phyloP scores from a whole-genome alignment of 1,284 basidiomycete species.

The Trametes sp. region DNA sequence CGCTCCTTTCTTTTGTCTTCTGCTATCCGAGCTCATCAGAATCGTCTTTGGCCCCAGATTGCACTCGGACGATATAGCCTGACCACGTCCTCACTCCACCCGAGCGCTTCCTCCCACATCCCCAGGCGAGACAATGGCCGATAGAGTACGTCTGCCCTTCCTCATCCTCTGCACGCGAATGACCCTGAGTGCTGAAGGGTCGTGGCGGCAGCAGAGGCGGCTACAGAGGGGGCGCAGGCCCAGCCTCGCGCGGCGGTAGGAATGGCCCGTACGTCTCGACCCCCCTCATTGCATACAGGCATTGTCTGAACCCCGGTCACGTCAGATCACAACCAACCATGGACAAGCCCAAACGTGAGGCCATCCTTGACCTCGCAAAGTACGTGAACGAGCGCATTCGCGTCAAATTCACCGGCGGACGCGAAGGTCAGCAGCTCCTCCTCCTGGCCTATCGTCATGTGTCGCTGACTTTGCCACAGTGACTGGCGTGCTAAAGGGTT shows the following conservation, averaged over 20 bases:
- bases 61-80: not conserved
- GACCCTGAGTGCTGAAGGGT: slow-evolving; percentile 36
- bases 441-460: not conserved
- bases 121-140: slow-evolving; percentile 41
- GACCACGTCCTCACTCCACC: not conserved
- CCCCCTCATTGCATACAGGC: not conserved
- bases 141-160: slow-evolving; percentile 41
- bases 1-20: slow-evolving; percentile 14
- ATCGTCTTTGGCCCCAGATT: not conserved
- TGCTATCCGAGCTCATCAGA: slow-evolving; percentile 5
- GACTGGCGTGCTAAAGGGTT: slow-evolving; percentile 92
- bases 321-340: slow-evolving; percentile 52
- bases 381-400: slow-evolving; percentile 93
- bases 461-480: slow-evolving; percentile 58
- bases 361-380: slow-evolving; percentile 94
- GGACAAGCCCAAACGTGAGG: slow-evolving; percentile 93
- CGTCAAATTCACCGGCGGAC: slow-evolving; percentile 96
- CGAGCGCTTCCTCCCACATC: not conserved
- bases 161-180: slow-evolving; percentile 28
- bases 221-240: slow-evolving; percentile 31
- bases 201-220: slow-evolving; percentile 40
- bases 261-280: slow-evolving; percentile 33
- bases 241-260: slow-evolving; percentile 33
- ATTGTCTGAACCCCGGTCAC: not conserved
- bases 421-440: slow-evolving; percentile 73